These are phyloP conservation scores for Candida sphagnicola DNA, from an alignment of 805 yeast genomes.

Conservation along the genomic window DNA sequence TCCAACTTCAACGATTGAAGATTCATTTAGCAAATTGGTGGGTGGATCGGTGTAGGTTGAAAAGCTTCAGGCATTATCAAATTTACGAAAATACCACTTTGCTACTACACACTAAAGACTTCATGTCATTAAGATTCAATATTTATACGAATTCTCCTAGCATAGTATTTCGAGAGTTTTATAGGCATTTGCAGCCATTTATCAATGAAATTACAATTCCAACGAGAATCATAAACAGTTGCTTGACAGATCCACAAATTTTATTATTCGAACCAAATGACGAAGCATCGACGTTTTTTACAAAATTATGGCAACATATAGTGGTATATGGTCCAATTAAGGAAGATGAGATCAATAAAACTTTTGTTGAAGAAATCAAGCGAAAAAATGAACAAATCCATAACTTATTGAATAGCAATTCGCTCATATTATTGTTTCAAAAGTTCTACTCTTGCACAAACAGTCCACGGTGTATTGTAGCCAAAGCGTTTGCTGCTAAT, in stretches of 20 bases:
- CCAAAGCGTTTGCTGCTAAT: background rate
- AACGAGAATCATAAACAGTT: background rate
- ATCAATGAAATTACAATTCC: background rate
- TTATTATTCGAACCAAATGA: background rate
- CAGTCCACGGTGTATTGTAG: background rate
- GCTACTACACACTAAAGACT: constrained; percentile 7
- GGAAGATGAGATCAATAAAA: constrained; percentile 3
- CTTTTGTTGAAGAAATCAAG: constrained; percentile 4
- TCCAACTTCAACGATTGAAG: constrained; percentile 10
- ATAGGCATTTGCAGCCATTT: constrained; percentile 11
- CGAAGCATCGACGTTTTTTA: constrained; percentile 1
- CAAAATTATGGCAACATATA: constrained; percentile 1
- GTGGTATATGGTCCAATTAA: constrained; percentile 2
- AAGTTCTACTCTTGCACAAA: background rate
- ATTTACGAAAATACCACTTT: constrained; percentile 17
- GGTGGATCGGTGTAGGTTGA: constrained; percentile 13
- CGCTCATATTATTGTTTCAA: background rate
- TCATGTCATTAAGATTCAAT: constrained; percentile 10
- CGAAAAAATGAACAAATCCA: background rate
- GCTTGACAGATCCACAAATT: background rate
- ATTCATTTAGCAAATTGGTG: constrained; percentile 12
- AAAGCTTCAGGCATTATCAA: constrained; percentile 7
- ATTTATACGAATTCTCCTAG: constrained; percentile 21
- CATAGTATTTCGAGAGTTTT: constrained; percentile 22
- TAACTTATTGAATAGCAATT: background rate